A percentile compares a stretch with the other conserved stretches of the same genome.
Evolutionary conservation across 352 stramenopile species (phyloP).

Genomic region (Blastocystis sp.): DNA sequence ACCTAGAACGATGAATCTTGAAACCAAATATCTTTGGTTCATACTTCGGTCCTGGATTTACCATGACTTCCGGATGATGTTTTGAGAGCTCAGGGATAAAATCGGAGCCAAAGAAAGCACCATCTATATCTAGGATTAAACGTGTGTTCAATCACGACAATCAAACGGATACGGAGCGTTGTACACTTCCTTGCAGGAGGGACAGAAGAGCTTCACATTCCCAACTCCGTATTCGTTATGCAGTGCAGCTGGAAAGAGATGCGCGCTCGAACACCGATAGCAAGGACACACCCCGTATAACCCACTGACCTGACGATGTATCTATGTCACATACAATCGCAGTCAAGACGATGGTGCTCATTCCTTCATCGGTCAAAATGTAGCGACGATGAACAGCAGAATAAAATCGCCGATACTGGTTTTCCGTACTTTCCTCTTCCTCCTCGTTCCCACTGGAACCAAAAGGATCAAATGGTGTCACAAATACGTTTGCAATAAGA

Average conservation of each 20-base stretch:
- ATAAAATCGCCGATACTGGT: background rate
- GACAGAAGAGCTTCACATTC: conserved; percentile 32
- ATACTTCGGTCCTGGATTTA: background rate
- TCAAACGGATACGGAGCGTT: background rate
- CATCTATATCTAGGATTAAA: conserved; percentile 14
- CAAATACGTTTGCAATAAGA: background rate
- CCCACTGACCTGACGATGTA: background rate
- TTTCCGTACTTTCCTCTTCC: background rate
- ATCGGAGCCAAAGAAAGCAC: background rate
- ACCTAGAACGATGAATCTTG: background rate
- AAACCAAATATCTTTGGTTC: background rate
- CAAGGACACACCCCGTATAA: background rate
- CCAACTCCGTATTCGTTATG: background rate
- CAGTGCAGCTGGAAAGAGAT: background rate
- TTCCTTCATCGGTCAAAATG: background rate
- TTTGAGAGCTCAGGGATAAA: background rate
- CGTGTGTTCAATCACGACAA: background rate
- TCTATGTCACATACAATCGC: background rate
- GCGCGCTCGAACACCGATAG: background rate
- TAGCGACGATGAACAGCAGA: background rate
- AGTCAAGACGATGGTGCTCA: background rate
- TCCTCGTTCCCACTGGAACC: background rate
- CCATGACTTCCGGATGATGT: background rate
- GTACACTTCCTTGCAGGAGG: conserved; percentile 41
- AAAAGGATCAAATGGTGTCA: background rate